Conservation (phyloP, 2,329 filamentous ascomycete species). For the Pseudogymnoascus sp. region DNA sequence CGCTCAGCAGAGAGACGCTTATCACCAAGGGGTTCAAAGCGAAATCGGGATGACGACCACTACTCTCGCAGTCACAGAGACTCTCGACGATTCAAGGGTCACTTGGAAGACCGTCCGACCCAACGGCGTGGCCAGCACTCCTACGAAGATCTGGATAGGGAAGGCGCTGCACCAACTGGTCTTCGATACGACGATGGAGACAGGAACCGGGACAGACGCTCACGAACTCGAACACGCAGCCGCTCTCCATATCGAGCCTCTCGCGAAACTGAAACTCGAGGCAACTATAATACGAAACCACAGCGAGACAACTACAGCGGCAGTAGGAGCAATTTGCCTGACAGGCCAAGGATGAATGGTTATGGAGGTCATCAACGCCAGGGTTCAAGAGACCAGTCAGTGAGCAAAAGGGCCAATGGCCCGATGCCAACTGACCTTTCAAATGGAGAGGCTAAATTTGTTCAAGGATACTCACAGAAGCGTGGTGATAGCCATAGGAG, state of each 20-base stretch:
- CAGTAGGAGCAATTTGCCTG: slow-evolving; percentile 2
- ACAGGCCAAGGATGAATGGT: slow-evolving; percentile 21
- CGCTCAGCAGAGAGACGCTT: slow-evolving; percentile 41
- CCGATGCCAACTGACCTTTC: slow-evolving; percentile 50
- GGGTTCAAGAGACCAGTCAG: slow-evolving; percentile 49
- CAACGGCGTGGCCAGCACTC: slow-evolving; percentile 41
- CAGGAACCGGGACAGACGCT: slow-evolving; percentile 45
- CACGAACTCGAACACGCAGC: slow-evolving; percentile 46
- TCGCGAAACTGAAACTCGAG: slow-evolving; percentile 18
- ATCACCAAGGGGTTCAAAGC: slow-evolving; percentile 62
- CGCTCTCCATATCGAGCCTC: slow-evolving; percentile 40
- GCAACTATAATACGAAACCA: slow-evolving; percentile 21
- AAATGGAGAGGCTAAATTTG: slow-evolving; percentile 62
- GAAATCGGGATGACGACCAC: slow-evolving; percentile 56
- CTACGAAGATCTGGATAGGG: slow-evolving; percentile 51
- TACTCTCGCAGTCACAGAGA: slow-evolving; percentile 43
- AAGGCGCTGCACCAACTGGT: slow-evolving; percentile 20
- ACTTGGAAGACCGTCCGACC: slow-evolving; percentile 50
- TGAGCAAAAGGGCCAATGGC: slow-evolving; percentile 56
- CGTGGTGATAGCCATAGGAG: slow-evolving; percentile 32
- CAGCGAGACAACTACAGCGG: neutral
- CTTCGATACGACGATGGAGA: slow-evolving; percentile 45
- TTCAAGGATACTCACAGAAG: slow-evolving; percentile 50
- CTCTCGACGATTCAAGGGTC: slow-evolving; percentile 51
- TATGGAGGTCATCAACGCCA: slow-evolving; percentile 39